These are phyloP conservation scores for Cyclotella distinguenda DNA, from an alignment of 108 stramenopile genomes.

Conservation along the genomic window DNA sequence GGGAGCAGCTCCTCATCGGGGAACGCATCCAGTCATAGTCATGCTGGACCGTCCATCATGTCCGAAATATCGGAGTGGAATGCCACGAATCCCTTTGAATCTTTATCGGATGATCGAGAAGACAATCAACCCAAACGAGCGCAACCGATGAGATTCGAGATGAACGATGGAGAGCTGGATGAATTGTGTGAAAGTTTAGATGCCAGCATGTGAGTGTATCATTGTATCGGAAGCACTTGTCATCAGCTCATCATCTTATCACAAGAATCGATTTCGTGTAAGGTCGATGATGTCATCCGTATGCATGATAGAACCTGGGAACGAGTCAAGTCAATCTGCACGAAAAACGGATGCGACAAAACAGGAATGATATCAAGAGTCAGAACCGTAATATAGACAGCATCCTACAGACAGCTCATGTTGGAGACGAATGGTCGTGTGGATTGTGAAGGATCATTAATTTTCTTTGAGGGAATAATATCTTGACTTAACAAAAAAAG, in stretches of 20 bases:
- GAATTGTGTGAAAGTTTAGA: conserved; percentile 9
- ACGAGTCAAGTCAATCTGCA: no score
- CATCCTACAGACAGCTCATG: no score
- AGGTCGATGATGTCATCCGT: conserved; percentile 26
- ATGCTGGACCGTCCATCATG: background rate
- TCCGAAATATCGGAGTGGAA: conserved; percentile 26
- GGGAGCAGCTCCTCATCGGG: background rate
- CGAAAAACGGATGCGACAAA: no score
- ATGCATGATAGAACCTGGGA: background rate
- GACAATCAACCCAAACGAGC: background rate
- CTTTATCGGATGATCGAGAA: background rate
- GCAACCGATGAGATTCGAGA: no score
- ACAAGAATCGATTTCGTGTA: background rate
- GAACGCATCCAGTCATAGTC: background rate
- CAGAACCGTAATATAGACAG: no score
- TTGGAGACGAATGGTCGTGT: no score
- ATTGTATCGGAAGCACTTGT: background rate
- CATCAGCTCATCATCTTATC: background rate
- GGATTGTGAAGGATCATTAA: no score
- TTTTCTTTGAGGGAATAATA: no score
- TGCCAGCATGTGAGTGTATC: conserved; percentile 5
- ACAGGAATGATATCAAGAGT: no score
- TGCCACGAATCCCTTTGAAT: conserved; percentile 1
- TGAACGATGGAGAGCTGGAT: background rate
- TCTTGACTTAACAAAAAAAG: no score